Evolutionary conservation across 1,284 basidiomycete genomes (phyloP), one percentile per base, ranked within the genome.

Genomic region (Ganoderma lucidum): DNA sequence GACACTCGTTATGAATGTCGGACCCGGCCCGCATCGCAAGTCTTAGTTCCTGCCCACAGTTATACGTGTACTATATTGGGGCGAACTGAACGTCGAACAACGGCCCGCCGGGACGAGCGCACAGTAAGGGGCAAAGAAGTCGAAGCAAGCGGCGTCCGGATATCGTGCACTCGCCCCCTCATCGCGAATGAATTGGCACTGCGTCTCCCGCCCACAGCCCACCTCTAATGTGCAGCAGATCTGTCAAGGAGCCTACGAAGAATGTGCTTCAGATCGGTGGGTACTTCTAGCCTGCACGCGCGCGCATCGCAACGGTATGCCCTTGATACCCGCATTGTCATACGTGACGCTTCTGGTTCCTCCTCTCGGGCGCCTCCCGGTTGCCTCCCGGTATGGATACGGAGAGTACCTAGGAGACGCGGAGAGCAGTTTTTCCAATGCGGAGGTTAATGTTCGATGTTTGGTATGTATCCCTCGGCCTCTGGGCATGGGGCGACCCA

Each of bases 401-500:
- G 8, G 23, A 17, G 14, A 14, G 15, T 28, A 4, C 28, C 45
- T 8, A 48, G 45, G 45, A 45, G 44, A 12, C 3, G 42, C 42
- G 17, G 15, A 44, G 44, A 1, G 41, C 14, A 14, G 41, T 14
- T 14, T 35, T 8, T 35, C 4, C 35, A 35, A 3, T 44, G 42
- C 15, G 45, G 45, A 48, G 19, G 45, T n/a, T n/a, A n/a, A 15
- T 17, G 42, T 12, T 44, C 45, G n/a, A 48, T 48, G 51, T 28
- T 28, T 30, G 51, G 48, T 51, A 51, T 32, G 17, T 17, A 19
- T 32, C 12, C 30, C 56, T 23, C 30, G 35, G 35, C 8, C 56
- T n/a, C 35, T 59, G 56, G 56, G 56, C n/a, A 59, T 19, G 14
- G 56, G 56, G 56, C 35, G 19, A 59, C 17, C 56, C 30, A 59